Evolutionary conservation across 345 rosid species (phyloP), one percentile per base, ranked within the genome.

Genomic region (Populus deltoides): DNA sequence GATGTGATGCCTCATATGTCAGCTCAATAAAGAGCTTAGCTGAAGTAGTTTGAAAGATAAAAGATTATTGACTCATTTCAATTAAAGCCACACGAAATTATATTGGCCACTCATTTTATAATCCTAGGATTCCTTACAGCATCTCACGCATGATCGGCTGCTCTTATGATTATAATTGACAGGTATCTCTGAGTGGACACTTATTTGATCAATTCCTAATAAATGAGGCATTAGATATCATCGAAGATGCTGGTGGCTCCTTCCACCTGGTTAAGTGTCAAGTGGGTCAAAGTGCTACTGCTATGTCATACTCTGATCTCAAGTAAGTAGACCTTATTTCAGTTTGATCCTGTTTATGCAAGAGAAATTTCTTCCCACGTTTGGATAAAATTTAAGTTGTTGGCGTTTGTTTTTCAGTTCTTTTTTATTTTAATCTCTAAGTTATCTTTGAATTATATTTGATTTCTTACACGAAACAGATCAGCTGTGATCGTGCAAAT

Each of bases 121-220:
- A 29, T 24, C 20, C 38, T 63, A 49, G 59, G 39, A 63, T 27
- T 62, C 66, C 49, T 47, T 16, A 61, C 59, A 24, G 24, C 57
- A 65, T 79, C 61, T 41, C 71, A 51, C 63, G 35, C 61, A 62
- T 59, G 80, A 47, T 75, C 73, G 47, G 20, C 55, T 71, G 73
- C 72, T 82, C 38, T 78, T n/a, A 25, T 62, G 27, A 62, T 83
- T 77, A 61, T 80, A 36, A 72, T 81, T 69, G 76, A 71, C 87
- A 93, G 99, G 99, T 96, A 79, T 91, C 99, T 81, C 73, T 96
- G 74, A 91, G 93, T 76, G 99, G 99, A 65, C 98, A 92, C 86
- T 80, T 96, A 36, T 96, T 96, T 77, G 99, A 96, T 85, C 83
- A 89, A 77, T 96, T 92, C 84, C 86, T 93, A 77, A 96, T 93